Conservation (phyloP, 257 asterid species). For the Nicotiana obtusifolia region DNA sequence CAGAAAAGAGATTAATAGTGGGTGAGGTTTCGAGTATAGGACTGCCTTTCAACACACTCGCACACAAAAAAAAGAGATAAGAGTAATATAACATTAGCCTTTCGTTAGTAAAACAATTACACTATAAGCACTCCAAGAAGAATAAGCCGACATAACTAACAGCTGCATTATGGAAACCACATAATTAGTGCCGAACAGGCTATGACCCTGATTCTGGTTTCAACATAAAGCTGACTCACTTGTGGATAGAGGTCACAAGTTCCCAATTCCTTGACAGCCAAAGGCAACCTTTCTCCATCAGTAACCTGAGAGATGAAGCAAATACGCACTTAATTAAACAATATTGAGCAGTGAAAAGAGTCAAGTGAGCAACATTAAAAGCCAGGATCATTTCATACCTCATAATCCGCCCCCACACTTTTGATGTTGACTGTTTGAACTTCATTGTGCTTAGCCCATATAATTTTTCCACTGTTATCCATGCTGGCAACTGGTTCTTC, state of each 20-base stretch:
- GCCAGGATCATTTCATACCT: constrained; percentile 37
- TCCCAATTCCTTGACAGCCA: constrained; percentile 95
- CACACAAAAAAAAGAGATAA: not conserved
- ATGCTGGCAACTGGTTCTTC: constrained; percentile 97
- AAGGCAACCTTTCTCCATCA: constrained; percentile 94
- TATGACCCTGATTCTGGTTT: not conserved
- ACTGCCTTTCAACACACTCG: not conserved
- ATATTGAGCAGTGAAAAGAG: not conserved
- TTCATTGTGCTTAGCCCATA: constrained; percentile 98
- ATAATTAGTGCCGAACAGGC: not conserved
- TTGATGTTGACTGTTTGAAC: constrained; percentile 95
- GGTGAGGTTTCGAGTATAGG: not conserved
- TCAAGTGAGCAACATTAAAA: constrained; percentile 1
- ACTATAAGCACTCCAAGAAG: not conserved
- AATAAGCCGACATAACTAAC: not conserved
- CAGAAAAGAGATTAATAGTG: not conserved
- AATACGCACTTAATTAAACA: constrained; percentile 2
- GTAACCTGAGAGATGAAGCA: constrained; percentile 49
- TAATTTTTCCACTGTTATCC: constrained; percentile 93
- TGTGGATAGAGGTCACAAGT: constrained; percentile 98
- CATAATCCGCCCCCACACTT: constrained; percentile 85
- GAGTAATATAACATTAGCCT: not conserved
- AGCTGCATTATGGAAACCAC: not conserved
- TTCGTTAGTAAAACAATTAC: not conserved
- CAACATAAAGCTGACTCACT: constrained; percentile 37